Evolutionary conservation across 441 rosid species (phyloP), one percentile per base, ranked within the genome.

Genomic region (Biscutella auriculata): DNA sequence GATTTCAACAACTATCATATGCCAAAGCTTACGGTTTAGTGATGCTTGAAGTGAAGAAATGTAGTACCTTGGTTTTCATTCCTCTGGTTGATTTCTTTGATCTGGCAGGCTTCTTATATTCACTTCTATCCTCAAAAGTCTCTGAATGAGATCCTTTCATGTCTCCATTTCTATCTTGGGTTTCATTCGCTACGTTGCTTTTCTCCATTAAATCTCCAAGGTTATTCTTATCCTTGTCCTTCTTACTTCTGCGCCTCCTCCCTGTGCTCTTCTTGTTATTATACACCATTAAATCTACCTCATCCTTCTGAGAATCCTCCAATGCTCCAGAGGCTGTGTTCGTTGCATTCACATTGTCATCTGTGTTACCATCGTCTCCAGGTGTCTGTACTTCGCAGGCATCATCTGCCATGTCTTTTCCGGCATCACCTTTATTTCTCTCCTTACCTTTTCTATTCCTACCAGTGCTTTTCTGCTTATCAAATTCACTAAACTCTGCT

Each of bases 51-150:
- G 12, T 43, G 36, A 43, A 48, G 36, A 21, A 47, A 13, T 29
- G 14, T 26, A 36, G 57, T 76, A 93, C 96, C 95, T 85, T 89
- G 30, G 65, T 63, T 62, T 83, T 89, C 84, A 78, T 89, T 62
- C 85, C 91, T 80, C 82, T 87, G 34, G 96, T 77, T 4, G 72
- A 67, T 69, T 71, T 82, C 70, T 81, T 89, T 30, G 76, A 72
- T 64, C 80, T 79, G 17, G 69, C 27, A 47, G 73, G 82, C 61
- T 79, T 85, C 67, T 66, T 77, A 28, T 19, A 58, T 19, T 19
- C 23, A 19, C 2, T 19, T 19, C 2, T 19, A 19, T 19, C 23
- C 23, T 19, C 23, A 19, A 19, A 19, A 19, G 23, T 19, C 23
- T 19, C 23, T 19, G 23, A 19, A 19, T 19, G 4, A 19, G 23